Evolutionary conservation across 768 basidiomycete species (phyloP), one percentile per base, ranked within the genome.

Genomic region (Boletus tomentosulus): DNA sequence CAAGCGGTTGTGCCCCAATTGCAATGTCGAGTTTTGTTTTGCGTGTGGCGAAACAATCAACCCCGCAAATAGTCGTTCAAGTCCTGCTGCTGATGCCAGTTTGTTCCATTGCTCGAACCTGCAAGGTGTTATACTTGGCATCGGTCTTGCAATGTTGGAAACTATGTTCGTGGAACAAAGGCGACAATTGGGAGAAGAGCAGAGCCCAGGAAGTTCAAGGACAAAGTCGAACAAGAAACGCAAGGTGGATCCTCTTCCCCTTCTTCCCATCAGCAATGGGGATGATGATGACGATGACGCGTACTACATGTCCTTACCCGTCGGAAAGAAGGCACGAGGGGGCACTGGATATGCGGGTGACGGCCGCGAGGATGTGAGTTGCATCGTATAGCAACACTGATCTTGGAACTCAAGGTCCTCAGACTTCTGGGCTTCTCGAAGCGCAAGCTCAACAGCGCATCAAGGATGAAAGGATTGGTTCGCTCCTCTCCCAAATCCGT

Each of bases 311-410:
- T 70, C 58, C 30, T 61, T 72, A 28, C 69, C 71, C 1, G 68
- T 71, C 34, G 83, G 81, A 35, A 85, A 84, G 73, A 92, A 86
- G 66, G 73, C 78, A 13, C 88, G 87, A 61, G 83, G 86, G 34
- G 94, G 95, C 0, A 85, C 79, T 19, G 95, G 95, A 11, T 98
- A 97, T 71, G 92, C 87, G 24, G 93, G 94, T 6, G 81, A 85
- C 55, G 76, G 77, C 34, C 81, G 80, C 54, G 95, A 97, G 73
- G 92, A 97, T 73, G 92, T 93, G 67, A 75, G 89, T 74, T 24
- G 48, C 48, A 9, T 37, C 46, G 33, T 45, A 16, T 34, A 34
- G 39, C 41, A 28, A 28, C 16, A 27, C 19, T 27, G 46, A 19
- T 48, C 34, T 30, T 38, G 30, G 19, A 39, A 48, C 57, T 69